Conservation (phyloP, 129 eudicot genomes). For the Smallanthus sonchifolius region DNA sequence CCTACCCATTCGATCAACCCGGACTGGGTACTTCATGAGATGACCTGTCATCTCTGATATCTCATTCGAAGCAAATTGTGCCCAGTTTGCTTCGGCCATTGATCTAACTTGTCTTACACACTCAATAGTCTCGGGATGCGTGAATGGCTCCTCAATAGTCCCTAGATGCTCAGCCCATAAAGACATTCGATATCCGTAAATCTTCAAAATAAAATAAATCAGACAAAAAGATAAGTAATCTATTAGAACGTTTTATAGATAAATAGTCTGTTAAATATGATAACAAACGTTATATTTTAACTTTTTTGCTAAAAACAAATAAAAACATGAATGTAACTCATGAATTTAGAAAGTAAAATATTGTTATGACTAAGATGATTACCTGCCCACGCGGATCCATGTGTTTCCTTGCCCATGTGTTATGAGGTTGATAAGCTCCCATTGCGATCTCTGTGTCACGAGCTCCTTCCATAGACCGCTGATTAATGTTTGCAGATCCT, state of each 20-base stretch:
- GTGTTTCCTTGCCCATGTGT: conserved; percentile 70
- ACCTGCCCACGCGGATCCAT: conserved; percentile 82
- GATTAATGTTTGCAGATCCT: conserved; percentile 91
- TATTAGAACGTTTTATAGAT: not conserved
- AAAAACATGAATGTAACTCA: not conserved
- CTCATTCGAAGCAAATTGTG: conserved; percentile 48
- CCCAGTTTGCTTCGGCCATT: conserved; percentile 76
- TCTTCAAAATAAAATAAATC: conserved; percentile 22
- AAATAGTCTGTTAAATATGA: not conserved
- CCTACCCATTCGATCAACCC: conserved; percentile 60
- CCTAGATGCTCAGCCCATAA: conserved; percentile 94
- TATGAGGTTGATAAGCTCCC: conserved; percentile 95
- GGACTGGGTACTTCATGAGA: conserved; percentile 81
- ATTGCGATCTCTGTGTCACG: conserved; percentile 97
- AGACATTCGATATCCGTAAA: conserved; percentile 92
- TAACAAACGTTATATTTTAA: not conserved
- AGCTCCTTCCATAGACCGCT: conserved; percentile 90
- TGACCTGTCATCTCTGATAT: conserved; percentile 70
- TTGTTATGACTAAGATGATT: conserved; percentile 9
- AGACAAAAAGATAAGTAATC: too few species aligned
- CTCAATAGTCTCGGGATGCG: conserved; percentile 68
- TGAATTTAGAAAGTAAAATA: not conserved
- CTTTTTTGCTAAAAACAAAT: not conserved
- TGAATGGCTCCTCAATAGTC: conserved; percentile 54
- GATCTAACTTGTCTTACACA: conserved; percentile 57